Conservation (phyloP, 192 early-diverging fungal species). For the Backusella sp. region DNA sequence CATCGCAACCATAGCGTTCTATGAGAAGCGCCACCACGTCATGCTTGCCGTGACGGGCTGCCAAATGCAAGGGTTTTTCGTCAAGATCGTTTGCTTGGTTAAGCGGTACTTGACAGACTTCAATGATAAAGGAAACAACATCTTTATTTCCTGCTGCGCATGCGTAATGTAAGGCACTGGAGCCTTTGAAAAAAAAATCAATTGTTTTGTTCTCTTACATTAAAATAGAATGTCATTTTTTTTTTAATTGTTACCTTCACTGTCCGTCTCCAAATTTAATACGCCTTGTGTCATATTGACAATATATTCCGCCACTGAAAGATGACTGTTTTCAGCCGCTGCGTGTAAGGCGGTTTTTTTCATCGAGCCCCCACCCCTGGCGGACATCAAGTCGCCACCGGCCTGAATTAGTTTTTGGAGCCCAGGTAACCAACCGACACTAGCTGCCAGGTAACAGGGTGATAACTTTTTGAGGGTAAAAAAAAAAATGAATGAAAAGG, state of each 20-base stretch:
- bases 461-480: constrained; percentile 2
- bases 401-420: constrained; percentile 32
- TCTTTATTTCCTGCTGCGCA: constrained; percentile 23
- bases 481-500: not conserved
- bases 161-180: constrained; percentile 31
- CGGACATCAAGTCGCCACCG: constrained; percentile 23
- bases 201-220: not conserved
- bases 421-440: constrained; percentile 30
- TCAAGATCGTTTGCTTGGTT: constrained; percentile 19
- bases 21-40: constrained; percentile 19
- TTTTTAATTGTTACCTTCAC: not conserved
- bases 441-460: constrained; percentile 35
- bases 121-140: constrained; percentile 17
- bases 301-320: constrained; percentile 11
- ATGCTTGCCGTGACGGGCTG: constrained; percentile 24
- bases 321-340: constrained; percentile 14
- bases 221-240: not conserved
- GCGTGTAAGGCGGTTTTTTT: constrained; percentile 17
- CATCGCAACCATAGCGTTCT: constrained; percentile 23
- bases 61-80: constrained; percentile 32
- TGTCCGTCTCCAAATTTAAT: not conserved
- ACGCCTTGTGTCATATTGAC: not conserved
- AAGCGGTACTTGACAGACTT: constrained; percentile 16
- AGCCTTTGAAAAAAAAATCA: constrained; percentile 10
- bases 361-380: constrained; percentile 16